Evolutionary conservation across 176 grass and related monocot genomes (phyloP).

Genomic region (Rhynchospora pubera): DNA sequence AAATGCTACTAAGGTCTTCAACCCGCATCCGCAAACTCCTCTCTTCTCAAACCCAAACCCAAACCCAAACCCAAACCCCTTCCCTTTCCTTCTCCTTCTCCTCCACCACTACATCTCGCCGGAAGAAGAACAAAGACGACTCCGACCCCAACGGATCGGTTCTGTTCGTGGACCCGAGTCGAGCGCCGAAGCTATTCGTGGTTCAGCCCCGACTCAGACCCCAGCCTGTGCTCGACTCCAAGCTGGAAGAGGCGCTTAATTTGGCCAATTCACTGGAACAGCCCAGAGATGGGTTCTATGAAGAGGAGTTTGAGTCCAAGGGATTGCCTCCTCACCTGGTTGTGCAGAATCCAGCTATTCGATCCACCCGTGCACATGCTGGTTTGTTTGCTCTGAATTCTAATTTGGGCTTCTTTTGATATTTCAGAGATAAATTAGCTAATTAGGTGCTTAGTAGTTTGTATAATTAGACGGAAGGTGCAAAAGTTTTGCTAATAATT

Average conservation of each 20-base stretch:
- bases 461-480: neutral
- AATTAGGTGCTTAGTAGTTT: too few relatives aligned
- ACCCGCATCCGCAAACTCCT: constrained; percentile 25
- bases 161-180: constrained; percentile 55
- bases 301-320: constrained; percentile 31
- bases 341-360: constrained; percentile 75
- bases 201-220: constrained; percentile 87
- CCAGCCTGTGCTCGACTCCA: constrained; percentile 53
- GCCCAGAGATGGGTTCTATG: constrained; percentile 71
- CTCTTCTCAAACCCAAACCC: neutral
- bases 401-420: neutral
- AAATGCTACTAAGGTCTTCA: constrained; percentile 39
- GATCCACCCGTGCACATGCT: constrained; percentile 38
- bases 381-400: constrained; percentile 30
- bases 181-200: constrained; percentile 64
- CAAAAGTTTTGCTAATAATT: neutral
- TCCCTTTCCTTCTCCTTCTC: constrained; percentile 29
- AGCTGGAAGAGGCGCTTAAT: constrained; percentile 85
- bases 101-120: constrained; percentile 15
- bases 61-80: neutral
- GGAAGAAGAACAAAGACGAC: constrained; percentile 30
- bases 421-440: neutral
- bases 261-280: constrained; percentile 90
- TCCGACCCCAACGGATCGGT: constrained; percentile 15
- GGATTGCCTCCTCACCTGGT: constrained; percentile 53